These are phyloP conservation scores for Sechiopsis laciniata DNA, from an alignment of 306 rosid species.

Conservation along the genomic window DNA sequence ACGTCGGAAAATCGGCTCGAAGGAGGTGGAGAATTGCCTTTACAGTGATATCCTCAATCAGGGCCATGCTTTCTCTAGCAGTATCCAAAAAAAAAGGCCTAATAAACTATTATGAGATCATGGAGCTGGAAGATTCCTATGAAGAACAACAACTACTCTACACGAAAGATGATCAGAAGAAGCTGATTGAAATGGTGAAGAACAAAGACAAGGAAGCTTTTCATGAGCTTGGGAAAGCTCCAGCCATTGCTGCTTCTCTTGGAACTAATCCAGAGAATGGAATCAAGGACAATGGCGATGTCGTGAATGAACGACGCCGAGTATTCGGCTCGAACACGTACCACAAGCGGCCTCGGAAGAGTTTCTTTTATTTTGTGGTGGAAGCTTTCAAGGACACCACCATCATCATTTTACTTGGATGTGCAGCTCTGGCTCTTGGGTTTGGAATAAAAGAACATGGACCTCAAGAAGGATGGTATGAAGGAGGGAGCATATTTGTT, in stretches of 20 bases:
- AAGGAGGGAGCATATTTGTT: conserved; percentile 72
- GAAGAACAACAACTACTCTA: background rate
- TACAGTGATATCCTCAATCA: conserved; percentile 40
- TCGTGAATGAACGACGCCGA: conserved; percentile 29
- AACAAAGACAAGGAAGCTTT: conserved; percentile 35
- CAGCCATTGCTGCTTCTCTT: conserved; percentile 36
- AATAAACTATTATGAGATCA: background rate
- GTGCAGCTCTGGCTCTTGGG: conserved; percentile 74
- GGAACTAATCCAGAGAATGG: conserved; percentile 42
- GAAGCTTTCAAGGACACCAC: conserved; percentile 77
- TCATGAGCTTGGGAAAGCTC: conserved; percentile 36
- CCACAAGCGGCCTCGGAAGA: conserved; percentile 55
- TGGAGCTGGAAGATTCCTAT: background rate
- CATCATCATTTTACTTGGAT: conserved; percentile 57
- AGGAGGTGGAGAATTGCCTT: conserved; percentile 62
- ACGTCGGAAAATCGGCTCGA: conserved; percentile 38
- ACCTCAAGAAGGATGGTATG: conserved; percentile 72
- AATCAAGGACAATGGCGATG: conserved; percentile 32
- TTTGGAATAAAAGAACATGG: conserved; percentile 79
- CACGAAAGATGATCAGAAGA: conserved; percentile 26
- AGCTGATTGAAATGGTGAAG: conserved; percentile 41
- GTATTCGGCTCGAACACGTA: conserved; percentile 65
- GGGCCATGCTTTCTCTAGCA: conserved; percentile 49
- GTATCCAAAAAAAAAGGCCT: conserved; percentile 27
- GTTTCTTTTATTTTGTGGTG: conserved; percentile 44